Evolutionary conservation across 768 basidiomycete genomes (phyloP), one percentile per base, ranked within the genome.

Genomic region (Rubroboletus satanas): DNA sequence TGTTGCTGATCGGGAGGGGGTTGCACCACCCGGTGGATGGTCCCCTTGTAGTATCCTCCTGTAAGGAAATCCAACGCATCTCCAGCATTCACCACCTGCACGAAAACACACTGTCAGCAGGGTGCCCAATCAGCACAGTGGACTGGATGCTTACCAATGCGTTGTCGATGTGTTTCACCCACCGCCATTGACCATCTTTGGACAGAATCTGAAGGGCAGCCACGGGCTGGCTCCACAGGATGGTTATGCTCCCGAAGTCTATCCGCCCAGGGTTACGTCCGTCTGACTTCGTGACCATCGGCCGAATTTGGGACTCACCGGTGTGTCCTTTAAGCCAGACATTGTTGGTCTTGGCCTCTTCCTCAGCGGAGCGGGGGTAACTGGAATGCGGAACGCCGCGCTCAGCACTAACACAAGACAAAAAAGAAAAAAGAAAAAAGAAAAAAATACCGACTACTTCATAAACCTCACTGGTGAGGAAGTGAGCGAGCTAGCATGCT

Each of bases 271-370:
- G 21, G 44, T 51, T 21, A 44, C 14, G 43, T 28, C 21, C 21
- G n/a, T 11, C 15, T 26, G 4, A 23, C 5, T 23, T 23, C 17
- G 2, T 5, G 11, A n/a, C n/a, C 1, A 15, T 17, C 10, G 9
- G 6, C 7, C 10, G 6, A 21, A 31, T 17, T 11, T 21, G 10
- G 6, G 21, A 54, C 64, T 7, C 42, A 80, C 82, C 82, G 0
- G 79, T 81, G 56, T 85, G 83, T 2, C 83, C 83, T 55, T 85
- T 82, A 10, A 83, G 67, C 80, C 80, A 84, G 17, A 84, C 79
- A 44, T 80, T 78, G 36, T 79, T 78, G 0, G 79, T 77, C 59
- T 77, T 76, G 12, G 45, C 51, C 54, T 83, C 82, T 9, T 83
- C 82, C 21, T 79, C 79, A 33, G 71, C 62, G 1, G 74, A 69